Conservation (phyloP, 1,284 basidiomycete species). For the Farysia itapuensis region DNA sequence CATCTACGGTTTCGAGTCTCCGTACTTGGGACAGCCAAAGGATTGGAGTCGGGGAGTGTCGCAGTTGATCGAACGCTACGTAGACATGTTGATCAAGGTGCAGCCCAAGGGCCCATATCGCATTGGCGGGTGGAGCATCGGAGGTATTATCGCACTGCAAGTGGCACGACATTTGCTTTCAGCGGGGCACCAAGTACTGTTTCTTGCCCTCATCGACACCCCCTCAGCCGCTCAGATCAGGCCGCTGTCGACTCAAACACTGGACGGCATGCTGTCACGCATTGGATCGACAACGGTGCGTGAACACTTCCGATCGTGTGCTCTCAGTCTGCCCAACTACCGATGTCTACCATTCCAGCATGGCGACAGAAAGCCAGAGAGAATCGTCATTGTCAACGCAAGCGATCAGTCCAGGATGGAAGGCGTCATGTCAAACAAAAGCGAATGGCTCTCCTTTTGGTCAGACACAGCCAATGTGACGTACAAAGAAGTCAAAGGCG, state of each 20-base stretch:
- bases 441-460: conserved; percentile 22
- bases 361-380: conserved; percentile 4
- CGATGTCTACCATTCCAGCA: conserved; percentile 8
- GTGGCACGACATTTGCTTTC: conserved; percentile 19
- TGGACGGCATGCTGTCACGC: conserved; percentile 16
- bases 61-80: conserved; percentile 23
- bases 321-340: conserved; percentile 18
- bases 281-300: conserved; percentile 16
- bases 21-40: conserved; percentile 14
- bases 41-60: conserved; percentile 32
- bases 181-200: conserved; percentile 12
- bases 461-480: conserved; percentile 1
- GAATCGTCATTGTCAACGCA: conserved; percentile 13
- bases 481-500: conserved; percentile 8
- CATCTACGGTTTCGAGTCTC: conserved; percentile 33
- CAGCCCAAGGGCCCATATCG: conserved; percentile 19
- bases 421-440: conserved; percentile 14
- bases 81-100: conserved; percentile 14
- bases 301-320: conserved; percentile 34
- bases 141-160: conserved; percentile 32
- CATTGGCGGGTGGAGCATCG: conserved; percentile 38
- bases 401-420: conserved; percentile 6
- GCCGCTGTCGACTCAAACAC: conserved; percentile 20
- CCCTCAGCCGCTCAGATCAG: conserved; percentile 17
- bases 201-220: conserved; percentile 25